phyloP scores from a whole-genome alignment of 1,139 yeast species.

The Zygosaccharomyces pseudobailii region DNA sequence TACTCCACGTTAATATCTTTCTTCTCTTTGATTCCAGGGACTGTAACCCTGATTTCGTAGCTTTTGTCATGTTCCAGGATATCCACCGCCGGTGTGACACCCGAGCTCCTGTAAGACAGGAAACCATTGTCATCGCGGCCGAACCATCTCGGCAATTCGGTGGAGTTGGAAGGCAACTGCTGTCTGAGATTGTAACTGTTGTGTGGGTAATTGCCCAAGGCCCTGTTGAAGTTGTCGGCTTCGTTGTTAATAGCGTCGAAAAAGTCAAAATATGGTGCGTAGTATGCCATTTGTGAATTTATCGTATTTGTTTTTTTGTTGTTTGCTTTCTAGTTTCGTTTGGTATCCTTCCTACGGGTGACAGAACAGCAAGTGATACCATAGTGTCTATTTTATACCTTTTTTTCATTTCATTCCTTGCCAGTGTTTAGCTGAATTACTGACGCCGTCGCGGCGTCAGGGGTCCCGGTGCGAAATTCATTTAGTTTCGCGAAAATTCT shows the following conservation, averaged over 20 bases:
- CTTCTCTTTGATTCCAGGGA: constrained; percentile 42
- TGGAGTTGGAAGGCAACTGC: background rate
- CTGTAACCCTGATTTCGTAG: constrained; percentile 38
- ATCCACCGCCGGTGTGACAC: constrained; percentile 40
- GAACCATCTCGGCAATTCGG: constrained; percentile 13
- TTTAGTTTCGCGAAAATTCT: no score
- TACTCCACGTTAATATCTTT: constrained; percentile 37
- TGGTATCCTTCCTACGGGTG: no score
- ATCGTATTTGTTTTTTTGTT: no score
- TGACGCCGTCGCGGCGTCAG: background rate
- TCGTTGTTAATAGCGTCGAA: background rate
- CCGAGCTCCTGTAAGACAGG: constrained; percentile 15
- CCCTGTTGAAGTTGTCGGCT: background rate
- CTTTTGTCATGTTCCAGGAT: constrained; percentile 38
- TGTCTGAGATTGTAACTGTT: background rate
- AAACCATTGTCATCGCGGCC: constrained; percentile 25
- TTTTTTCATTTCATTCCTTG: no score
- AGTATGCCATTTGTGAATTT: background rate
- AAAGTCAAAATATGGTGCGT: background rate
- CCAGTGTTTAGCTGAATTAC: background rate
- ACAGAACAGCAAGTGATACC: no score
- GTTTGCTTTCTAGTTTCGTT: no score
- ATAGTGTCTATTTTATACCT: no score
- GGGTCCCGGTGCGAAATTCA: background rate
- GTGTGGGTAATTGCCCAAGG: background rate